Conservation (phyloP, 768 basidiomycete genomes). For the Leccinellum luteum region DNA sequence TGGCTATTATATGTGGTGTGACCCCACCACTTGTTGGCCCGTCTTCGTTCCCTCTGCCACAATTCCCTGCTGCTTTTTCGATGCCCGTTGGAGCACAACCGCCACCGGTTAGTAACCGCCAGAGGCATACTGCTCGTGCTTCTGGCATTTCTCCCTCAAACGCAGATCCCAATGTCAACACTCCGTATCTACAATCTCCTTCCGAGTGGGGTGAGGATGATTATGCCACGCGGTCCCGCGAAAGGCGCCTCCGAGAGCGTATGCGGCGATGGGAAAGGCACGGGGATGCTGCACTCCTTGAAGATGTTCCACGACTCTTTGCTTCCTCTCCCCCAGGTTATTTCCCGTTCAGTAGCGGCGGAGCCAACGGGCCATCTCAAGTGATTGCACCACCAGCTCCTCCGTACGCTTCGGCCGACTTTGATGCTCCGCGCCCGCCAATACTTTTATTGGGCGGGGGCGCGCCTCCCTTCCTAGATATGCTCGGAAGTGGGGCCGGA, state of each 20-base stretch:
- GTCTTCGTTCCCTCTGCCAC: slow-evolving; percentile 17
- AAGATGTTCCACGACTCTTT: slow-evolving; percentile 60
- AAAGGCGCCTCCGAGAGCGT: slow-evolving; percentile 68
- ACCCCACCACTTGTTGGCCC: slow-evolving; percentile 71
- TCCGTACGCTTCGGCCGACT: slow-evolving; percentile 31
- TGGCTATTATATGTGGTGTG: slow-evolving; percentile 85
- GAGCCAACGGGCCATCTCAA: slow-evolving; percentile 8
- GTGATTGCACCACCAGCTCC: slow-evolving; percentile 25
- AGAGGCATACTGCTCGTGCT: slow-evolving; percentile 19
- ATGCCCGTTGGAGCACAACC: slow-evolving; percentile 12
- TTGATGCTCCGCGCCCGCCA: slow-evolving; percentile 23
- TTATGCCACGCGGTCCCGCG: slow-evolving; percentile 61
- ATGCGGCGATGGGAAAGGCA: slow-evolving; percentile 73
- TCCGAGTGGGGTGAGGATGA: slow-evolving; percentile 68
- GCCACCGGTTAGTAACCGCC: slow-evolving; percentile 3
- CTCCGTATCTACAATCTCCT: neutral
- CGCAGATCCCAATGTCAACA: slow-evolving; percentile 26
- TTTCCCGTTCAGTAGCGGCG: slow-evolving; percentile 1
- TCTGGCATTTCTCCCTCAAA: slow-evolving; percentile 33
- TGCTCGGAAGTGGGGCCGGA: slow-evolving; percentile 17
- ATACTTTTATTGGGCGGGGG: slow-evolving; percentile 26
- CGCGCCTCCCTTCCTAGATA: slow-evolving; percentile 23
- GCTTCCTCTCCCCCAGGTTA: slow-evolving; percentile 22
- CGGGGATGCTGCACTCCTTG: slow-evolving; percentile 49
- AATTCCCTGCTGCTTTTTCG: slow-evolving; percentile 12